Evolutionary conservation across 768 basidiomycete genomes (phyloP).

Genomic region (Hygrocybe punicea): DNA sequence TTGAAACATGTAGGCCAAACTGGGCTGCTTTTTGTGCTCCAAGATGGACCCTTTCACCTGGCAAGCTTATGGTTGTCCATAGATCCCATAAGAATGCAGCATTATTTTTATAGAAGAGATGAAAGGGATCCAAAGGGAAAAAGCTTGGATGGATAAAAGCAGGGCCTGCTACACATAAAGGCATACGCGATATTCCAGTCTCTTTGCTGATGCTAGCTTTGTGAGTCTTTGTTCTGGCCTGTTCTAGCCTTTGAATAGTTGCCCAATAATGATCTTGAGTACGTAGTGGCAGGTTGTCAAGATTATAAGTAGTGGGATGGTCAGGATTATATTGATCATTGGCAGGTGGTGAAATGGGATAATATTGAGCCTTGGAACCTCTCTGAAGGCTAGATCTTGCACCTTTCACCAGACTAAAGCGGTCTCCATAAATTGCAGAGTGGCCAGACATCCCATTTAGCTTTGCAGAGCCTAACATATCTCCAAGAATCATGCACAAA

Average conservation of each 20-base stretch:
- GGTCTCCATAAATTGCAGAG: slow-evolving; percentile 29
- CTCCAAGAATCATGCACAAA: slow-evolving; percentile 25
- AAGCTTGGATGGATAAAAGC: slow-evolving; percentile 34
- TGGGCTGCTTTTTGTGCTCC: slow-evolving; percentile 9
- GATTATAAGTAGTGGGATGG: slow-evolving; percentile 19
- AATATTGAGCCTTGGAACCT: slow-evolving; percentile 27
- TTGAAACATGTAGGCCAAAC: slow-evolving; percentile 21
- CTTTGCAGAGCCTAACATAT: slow-evolving; percentile 35
- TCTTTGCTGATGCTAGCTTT: slow-evolving; percentile 17
- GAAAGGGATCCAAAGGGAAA: slow-evolving; percentile 37
- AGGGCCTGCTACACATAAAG: slow-evolving; percentile 26
- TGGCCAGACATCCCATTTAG: slow-evolving; percentile 30
- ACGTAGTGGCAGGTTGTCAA: slow-evolving; percentile 22
- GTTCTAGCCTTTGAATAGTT: slow-evolving; percentile 16
- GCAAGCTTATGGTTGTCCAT: slow-evolving; percentile 21
- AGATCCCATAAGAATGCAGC: slow-evolving; percentile 31
- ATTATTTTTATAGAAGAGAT: slow-evolving; percentile 35
- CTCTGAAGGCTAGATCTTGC: slow-evolving; percentile 20
- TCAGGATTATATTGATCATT: slow-evolving; percentile 22
- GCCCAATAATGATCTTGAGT: slow-evolving; percentile 24
- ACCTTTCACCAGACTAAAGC: slow-evolving; percentile 25
- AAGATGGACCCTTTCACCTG: slow-evolving; percentile 20
- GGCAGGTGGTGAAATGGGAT: slow-evolving; percentile 23
- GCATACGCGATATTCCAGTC: slow-evolving; percentile 26
- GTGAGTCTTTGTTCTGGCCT: slow-evolving; percentile 13